Evolutionary conservation across 1,139 yeast species (phyloP), one percentile per base, ranked within the genome.

Genomic region (Taphrina sp.): DNA sequence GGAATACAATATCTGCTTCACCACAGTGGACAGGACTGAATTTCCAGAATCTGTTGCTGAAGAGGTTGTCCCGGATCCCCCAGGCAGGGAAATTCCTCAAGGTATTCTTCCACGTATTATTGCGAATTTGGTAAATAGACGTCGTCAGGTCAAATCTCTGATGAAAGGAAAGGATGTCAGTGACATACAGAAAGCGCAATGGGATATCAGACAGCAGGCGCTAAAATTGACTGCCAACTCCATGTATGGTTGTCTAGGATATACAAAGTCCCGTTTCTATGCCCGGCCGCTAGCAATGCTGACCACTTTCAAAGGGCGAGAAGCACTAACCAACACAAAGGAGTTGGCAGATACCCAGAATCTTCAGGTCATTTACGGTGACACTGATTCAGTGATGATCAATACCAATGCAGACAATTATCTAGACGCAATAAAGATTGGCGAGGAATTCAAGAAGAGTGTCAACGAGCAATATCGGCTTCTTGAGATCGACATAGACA

Each of bases 361-460:
- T 0, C 75, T 92, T 59, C 76, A 88, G 59, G 98, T 94, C 52
- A 88, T 94, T 17, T 94, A 94, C 66, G 99, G 99, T 75, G 99
- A 94, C 74, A 94, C 99, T 0, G 99, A 94, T 74, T 94, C 98
- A 33, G 97, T 94, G 56, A 94, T 94, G 99, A 89, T 94, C 67
- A 95, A 92, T 69, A 89, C 97, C 1, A 90, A 90, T 42, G 84
- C 81, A 42, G 80, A 77, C 58, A 76, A 73, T 38, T 85, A 78
- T 66, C 70, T 72, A 31, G 95, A 86, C 44, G 96, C 98, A 0
- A 70, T 87, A 42, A 78, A 78, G 64, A 83, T 89, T 62, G 99
- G 97, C 44, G 82, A 83, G 51, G 84, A 83, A 56, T 90, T 94
- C 72, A 92, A 92, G 69, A 69, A 76, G 52, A 78, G 82, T 60